Evolutionary conservation across 2,329 filamentous ascomycete genomes (phyloP), one percentile per base, ranked within the genome.

Genomic region (Apiospora hydei): DNA sequence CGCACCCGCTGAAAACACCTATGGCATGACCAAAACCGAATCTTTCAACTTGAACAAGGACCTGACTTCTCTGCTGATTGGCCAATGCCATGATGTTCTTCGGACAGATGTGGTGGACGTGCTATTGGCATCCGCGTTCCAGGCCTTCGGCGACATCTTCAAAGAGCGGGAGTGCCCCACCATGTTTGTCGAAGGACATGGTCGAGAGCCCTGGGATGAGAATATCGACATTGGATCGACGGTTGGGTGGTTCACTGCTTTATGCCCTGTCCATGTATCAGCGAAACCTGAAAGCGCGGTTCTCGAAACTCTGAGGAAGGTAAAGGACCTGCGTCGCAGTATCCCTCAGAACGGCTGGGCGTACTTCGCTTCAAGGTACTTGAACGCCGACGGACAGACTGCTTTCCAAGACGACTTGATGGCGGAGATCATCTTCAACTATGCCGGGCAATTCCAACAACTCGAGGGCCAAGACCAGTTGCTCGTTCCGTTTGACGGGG

Each of bases 221-320:
- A 76, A 78, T 26, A 47, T 75, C 3, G 46, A 85, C 68, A 74
- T 83, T 1, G 82, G 83, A 0, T 74, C 77, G 0, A 85, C 83
- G 0, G 81, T 85, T 0, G 84, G 84, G 5, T 86, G 84, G 84
- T 86, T 86, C 71, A 85, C 84, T 1, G 83, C 83, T 0, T 78
- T 85, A 14, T 80, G 76, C 14, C 84, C 84, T 0, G 44, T 84
- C 10, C 51, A 69, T 18, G 41, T 71, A 10, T 13, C 68, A 14
- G n/a, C 26, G 0, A 67, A 47, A 8, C 46, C 57, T 14, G 24
- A 72, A 3, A 26, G 34, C 5, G 38, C 69, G 0, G 0, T 14
- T 1, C 43, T 72, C 21, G 26, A 44, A 7, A 21, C 51, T 7
- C n/a, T 72, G 13, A 61, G 71, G 7, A 34, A 70, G 44, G 77